Percentiles rank a stretch among this genome's conserved stretches.
Conservation (phyloP, 225 moss, liverwort and hornwort genomes). For the Bryum argenteum region DNA sequence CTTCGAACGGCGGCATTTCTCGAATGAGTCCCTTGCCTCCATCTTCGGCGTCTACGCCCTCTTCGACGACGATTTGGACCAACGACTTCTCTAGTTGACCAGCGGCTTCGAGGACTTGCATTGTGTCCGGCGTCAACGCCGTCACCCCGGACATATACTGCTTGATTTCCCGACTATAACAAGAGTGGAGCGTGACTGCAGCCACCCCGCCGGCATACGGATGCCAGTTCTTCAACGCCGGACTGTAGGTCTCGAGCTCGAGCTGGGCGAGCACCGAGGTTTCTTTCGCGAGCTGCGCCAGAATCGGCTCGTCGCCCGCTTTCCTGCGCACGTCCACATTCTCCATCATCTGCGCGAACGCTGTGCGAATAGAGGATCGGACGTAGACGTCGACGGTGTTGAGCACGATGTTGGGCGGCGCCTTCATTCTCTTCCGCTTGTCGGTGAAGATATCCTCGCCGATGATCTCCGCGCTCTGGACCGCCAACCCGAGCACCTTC, state of each 20-base stretch:
- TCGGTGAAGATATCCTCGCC: conserved; percentile 53
- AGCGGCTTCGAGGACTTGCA: conserved; percentile 75
- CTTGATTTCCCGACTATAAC: conserved; percentile 73
- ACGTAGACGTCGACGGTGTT: conserved; percentile 72
- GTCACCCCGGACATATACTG: conserved; percentile 56
- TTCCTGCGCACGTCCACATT: conserved; percentile 54
- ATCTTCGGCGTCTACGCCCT: conserved; percentile 86
- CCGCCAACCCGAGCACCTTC: conserved; percentile 59
- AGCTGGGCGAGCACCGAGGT: conserved; percentile 55
- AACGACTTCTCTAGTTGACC: conserved; percentile 72
- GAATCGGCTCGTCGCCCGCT: conserved; percentile 43
- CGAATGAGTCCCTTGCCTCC: conserved; percentile 86
- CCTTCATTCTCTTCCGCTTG: conserved; percentile 41
- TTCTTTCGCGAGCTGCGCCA: conserved; percentile 73
- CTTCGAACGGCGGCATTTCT: conserved; percentile 90
- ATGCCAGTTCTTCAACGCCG: conserved; percentile 77
- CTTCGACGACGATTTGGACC: conserved; percentile 88
- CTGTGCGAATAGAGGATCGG: conserved; percentile 72
- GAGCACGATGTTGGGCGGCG: conserved; percentile 46
- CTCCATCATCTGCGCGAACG: conserved; percentile 79
- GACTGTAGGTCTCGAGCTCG: conserved; percentile 64
- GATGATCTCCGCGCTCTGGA: conserved; percentile 59
- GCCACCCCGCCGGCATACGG: conserved; percentile 78
- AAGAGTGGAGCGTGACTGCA: conserved; percentile 81
- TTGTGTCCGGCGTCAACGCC: conserved; percentile 62